Evolutionary conservation across 169 alveolate species (phyloP).

Genomic region (Plasmodium knowlesi): DNA sequence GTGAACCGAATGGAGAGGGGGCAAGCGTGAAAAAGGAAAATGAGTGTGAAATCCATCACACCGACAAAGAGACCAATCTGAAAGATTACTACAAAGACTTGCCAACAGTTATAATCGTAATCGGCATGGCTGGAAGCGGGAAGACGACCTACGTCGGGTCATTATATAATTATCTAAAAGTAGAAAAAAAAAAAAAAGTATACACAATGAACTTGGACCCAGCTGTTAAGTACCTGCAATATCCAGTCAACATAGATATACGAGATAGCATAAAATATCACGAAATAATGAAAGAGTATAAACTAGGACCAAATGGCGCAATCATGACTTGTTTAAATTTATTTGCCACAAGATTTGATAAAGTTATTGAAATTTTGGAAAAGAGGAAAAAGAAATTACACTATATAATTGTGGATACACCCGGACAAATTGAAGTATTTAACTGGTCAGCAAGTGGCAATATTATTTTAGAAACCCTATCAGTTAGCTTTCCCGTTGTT

Average conservation of each 20-base stretch:
- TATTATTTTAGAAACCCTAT: constrained; percentile 94
- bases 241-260: constrained; percentile 87
- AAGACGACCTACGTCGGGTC: constrained; percentile 94
- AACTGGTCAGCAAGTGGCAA: constrained; percentile 99
- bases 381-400: constrained; percentile 89
- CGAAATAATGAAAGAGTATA: constrained; percentile 95
- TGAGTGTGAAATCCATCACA: neutral
- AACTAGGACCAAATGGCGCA: constrained; percentile 99
- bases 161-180: constrained; percentile 81
- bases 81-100: constrained; percentile 50
- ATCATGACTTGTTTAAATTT: constrained; percentile 97
- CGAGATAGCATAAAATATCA: constrained; percentile 97
- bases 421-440: constrained; percentile 99
- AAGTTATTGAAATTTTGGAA: constrained; percentile 91
- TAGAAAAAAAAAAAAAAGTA: constrained; percentile 87
- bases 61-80: constrained; percentile 9
- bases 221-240: constrained; percentile 91
- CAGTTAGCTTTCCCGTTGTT: constrained; percentile 94
- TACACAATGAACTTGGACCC: constrained; percentile 98
- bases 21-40: neutral
- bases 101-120: constrained; percentile 73
- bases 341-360: constrained; percentile 96
- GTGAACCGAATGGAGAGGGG: neutral
- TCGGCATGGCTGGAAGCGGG: constrained; percentile 97
- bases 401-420: constrained; percentile 96